Evolutionary conservation across 768 basidiomycete genomes (phyloP), one percentile per base, ranked within the genome.

Genomic region (Pleurotus salmoneostramineus): DNA sequence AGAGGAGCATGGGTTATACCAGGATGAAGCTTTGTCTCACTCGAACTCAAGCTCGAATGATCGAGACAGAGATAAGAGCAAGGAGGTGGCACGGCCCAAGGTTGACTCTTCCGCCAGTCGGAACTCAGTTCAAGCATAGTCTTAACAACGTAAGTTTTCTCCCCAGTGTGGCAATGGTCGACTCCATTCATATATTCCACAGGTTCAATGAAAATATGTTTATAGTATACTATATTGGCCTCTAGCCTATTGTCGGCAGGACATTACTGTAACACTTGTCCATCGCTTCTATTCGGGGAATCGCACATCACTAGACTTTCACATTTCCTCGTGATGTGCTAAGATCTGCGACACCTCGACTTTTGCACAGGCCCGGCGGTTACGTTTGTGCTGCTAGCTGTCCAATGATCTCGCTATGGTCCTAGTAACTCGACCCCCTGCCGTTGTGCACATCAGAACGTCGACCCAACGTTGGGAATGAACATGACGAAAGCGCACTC

Each of bases 1-100:
- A 73, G 88, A 94, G 69, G 79, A 90, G 67, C 77, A 95, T 63
- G 82, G 85, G 37, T 75, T 92, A 61, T 92, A 92, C 64, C 77
- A 79, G 60, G 90, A 91, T 43, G 90, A 91, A 45, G 74, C 70
- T 32, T 56, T 50, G 27, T n/a, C 31, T 31, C 40, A 42, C 34
- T 55, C 52, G 12, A 42, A 43, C 40, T 3, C 52, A 3, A 17
- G 17, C 14, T 35, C 36, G 0, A 11, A 36, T 15, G 52, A 55
- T 55, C 31, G 37, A 37, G 52, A 55, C 15, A n/a, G 52, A 32
- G 52, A 55, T 14, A 55, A 55, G 14, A 40, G 40, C 52, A 55
- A 55, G 40, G 52, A 54, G 8, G 11, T 17, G 10, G 36, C 51
- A 4, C 32, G 43, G 8, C 27, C 52, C 21, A 55, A 32, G 37